phyloP scores from a whole-genome alignment of 768 basidiomycete genomes.

The Clathrus columnatus region DNA sequence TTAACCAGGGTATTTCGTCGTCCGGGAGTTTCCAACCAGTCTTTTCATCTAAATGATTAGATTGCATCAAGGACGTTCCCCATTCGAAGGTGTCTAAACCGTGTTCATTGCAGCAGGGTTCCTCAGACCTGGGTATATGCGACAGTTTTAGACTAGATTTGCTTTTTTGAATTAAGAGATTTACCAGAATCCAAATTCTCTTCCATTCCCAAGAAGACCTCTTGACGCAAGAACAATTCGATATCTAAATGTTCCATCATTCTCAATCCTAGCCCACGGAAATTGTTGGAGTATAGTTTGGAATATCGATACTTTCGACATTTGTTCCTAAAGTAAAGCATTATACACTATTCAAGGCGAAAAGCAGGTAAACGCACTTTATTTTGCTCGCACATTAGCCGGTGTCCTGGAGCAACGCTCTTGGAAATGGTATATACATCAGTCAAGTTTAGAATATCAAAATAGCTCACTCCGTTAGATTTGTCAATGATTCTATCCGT shows the following conservation, averaged over 20 bases:
- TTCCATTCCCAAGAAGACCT: constrained; percentile 28
- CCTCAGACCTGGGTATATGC: not conserved
- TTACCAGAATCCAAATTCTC: constrained; percentile 31
- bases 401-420: constrained; percentile 1
- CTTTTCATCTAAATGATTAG: not conserved
- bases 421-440: not conserved
- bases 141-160: not conserved
- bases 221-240: constrained; percentile 28
- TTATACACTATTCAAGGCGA: no score
- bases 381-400: constrained; percentile 4
- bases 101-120: constrained; percentile 9
- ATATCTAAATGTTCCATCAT: constrained; percentile 30
- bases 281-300: constrained; percentile 29
- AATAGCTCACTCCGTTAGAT: not conserved
- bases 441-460: not conserved
- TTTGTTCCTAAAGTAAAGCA: constrained; percentile 29
- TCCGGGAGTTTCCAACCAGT: constrained; percentile 10
- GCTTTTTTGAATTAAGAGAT: not conserved
- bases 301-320: constrained; percentile 26
- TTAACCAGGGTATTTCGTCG: constrained; percentile 11
- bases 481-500: constrained; percentile 2
- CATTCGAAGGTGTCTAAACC: not conserved
- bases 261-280: constrained; percentile 36
- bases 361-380: not conserved
- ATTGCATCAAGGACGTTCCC: not conserved